Evolutionary conservation across 2,329 filamentous ascomycete genomes (phyloP).

Genomic region (Hypoxylon sp.): DNA sequence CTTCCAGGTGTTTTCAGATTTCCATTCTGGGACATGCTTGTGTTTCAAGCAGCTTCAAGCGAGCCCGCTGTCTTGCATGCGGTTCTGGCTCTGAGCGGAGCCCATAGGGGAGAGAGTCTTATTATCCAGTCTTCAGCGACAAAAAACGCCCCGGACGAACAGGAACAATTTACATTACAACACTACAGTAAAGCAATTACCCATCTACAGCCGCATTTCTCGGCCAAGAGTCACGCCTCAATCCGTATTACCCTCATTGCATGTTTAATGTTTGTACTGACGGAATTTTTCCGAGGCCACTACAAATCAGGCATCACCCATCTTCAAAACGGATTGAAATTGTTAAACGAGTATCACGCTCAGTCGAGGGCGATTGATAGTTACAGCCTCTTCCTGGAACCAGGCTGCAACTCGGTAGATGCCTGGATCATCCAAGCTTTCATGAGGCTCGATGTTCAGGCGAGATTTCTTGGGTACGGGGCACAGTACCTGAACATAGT

Average conservation of each 20-base stretch:
- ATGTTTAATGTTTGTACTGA: constrained; percentile 56
- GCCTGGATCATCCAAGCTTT: constrained; percentile 62
- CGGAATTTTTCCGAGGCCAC: constrained; percentile 57
- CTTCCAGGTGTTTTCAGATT: constrained; percentile 57
- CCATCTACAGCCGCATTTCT: constrained; percentile 56
- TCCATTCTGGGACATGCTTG: constrained; percentile 57
- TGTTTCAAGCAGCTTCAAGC: constrained; percentile 56
- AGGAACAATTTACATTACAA: constrained; percentile 51
- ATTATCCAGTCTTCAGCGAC: not conserved
- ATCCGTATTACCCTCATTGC: constrained; percentile 57
- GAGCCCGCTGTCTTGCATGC: constrained; percentile 61
- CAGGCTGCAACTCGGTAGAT: constrained; percentile 54
- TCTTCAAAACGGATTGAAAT: constrained; percentile 60
- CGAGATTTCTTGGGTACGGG: constrained; percentile 51
- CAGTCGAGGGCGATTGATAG: constrained; percentile 13
- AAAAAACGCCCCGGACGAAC: constrained; percentile 33
- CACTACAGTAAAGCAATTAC: constrained; percentile 59
- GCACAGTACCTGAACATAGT: constrained; percentile 38
- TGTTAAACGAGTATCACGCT: constrained; percentile 53
- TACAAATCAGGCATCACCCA: constrained; percentile 58
- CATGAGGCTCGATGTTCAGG: constrained; percentile 52
- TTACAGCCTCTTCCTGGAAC: constrained; percentile 32
- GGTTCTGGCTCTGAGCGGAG: constrained; percentile 57
- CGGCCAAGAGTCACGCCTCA: constrained; percentile 48
- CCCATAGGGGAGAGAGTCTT: constrained; percentile 50